Conservation (phyloP, 805 yeast species). For the Candida glaebosa region DNA sequence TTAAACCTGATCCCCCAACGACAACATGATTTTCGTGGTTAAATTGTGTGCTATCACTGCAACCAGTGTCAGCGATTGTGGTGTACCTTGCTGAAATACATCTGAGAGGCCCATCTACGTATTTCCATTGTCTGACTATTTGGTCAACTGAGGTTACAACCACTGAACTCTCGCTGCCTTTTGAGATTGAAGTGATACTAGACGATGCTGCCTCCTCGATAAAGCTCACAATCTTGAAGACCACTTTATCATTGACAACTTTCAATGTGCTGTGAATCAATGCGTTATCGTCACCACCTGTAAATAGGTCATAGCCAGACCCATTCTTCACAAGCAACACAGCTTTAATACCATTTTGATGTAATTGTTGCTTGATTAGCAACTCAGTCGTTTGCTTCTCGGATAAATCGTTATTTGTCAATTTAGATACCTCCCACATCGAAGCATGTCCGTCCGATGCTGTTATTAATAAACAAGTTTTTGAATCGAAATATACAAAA, state of each 20-base stretch:
- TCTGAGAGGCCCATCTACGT: conserved; percentile 18
- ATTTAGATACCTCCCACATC: conserved; percentile 50
- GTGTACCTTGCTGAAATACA: conserved; percentile 52
- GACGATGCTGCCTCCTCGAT: conserved; percentile 73
- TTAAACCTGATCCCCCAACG: conserved; percentile 83
- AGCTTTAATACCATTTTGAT: conserved; percentile 82
- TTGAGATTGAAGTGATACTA: conserved; percentile 67
- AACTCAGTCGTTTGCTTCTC: conserved; percentile 20
- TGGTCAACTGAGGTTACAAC: conserved; percentile 85
- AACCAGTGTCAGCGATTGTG: conserved; percentile 89
- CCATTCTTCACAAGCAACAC: conserved; percentile 24
- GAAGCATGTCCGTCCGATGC: conserved; percentile 83
- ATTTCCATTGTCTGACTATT: conserved; percentile 61
- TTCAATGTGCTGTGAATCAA: conserved; percentile 28
- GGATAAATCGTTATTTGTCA: background rate
- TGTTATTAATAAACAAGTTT: conserved; percentile 46
- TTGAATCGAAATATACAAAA: conserved; percentile 30
- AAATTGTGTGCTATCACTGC: conserved; percentile 42
- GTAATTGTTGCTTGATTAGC: conserved; percentile 50
- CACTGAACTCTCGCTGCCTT: conserved; percentile 26
- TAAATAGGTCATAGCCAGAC: conserved; percentile 36
- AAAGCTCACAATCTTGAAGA: conserved; percentile 28
- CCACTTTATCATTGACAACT: conserved; percentile 10
- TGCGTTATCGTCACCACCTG: conserved; percentile 96
- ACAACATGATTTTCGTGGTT: conserved; percentile 34